A percentile compares a stretch with the other conserved stretches of the same genome.
Conservation (phyloP, 805 yeast genomes). For the Candida palmyrensis region DNA sequence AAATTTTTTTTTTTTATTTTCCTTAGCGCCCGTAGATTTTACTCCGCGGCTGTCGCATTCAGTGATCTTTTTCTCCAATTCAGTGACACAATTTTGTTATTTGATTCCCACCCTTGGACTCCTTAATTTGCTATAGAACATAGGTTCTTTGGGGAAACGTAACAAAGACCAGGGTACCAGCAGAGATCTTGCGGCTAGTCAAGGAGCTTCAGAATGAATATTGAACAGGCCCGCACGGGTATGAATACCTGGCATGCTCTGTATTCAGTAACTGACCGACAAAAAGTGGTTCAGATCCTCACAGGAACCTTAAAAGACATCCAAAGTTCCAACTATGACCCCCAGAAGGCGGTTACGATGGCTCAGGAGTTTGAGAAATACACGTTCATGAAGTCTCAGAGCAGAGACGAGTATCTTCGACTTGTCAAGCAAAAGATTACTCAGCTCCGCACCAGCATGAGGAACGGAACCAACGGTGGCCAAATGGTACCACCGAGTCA, state of each 20-base stretch:
- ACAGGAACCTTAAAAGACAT: conserved; percentile 33
- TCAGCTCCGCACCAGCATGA: conserved; percentile 21
- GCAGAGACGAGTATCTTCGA: conserved; percentile 52
- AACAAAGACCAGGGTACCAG: too few relatives aligned
- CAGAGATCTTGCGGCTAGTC: too few relatives aligned
- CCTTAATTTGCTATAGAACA: too few relatives aligned
- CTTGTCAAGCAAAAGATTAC: conserved; percentile 35
- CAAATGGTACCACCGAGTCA: too few relatives aligned
- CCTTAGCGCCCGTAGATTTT: not conserved
- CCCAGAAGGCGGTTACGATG: conserved; percentile 32
- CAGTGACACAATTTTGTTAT: not conserved
- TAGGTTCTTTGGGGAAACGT: too few relatives aligned
- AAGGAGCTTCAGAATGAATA: conserved; percentile 1
- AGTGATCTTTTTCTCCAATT: conserved; percentile 3
- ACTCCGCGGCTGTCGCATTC: conserved; percentile 2
- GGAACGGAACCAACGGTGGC: conserved; percentile 13
- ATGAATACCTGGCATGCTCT: conserved; percentile 20
- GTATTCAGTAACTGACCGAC: conserved; percentile 30
- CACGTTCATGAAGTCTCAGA: conserved; percentile 53
- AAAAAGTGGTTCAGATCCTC: conserved; percentile 35
- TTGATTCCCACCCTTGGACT: not conserved
- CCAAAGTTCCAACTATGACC: conserved; percentile 27
- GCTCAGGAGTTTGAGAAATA: conserved; percentile 71
- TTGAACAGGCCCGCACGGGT: conserved; percentile 5
- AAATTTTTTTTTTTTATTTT: conserved; percentile 2